phyloP scores from a whole-genome alignment of 768 basidiomycete species.

The Holtermanniella nyarrowii region DNA sequence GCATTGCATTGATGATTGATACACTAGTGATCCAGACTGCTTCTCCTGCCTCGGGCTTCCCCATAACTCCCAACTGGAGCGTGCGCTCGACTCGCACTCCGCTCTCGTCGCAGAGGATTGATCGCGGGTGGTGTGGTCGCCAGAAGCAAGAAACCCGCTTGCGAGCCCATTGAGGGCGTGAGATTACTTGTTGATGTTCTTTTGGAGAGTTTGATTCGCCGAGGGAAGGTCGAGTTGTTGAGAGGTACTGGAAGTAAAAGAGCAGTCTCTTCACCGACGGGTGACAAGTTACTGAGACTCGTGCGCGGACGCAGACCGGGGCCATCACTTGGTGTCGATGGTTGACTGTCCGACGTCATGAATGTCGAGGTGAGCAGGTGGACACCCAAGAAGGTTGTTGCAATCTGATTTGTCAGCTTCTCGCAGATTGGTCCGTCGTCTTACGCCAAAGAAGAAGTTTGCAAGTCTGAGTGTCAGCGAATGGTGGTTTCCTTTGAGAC shows the following conservation, averaged over 20 bases:
- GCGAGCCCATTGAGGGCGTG: constrained; percentile 17
- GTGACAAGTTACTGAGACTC: background rate
- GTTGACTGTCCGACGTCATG: constrained; percentile 1
- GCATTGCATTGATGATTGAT: background rate
- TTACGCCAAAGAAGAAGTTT: constrained; percentile 35
- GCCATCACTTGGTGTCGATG: background rate
- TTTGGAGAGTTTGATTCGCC: background rate
- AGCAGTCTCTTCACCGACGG: background rate
- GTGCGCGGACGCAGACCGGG: background rate
- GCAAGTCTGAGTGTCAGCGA: constrained; percentile 12
- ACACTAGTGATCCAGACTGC: background rate
- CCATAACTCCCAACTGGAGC: background rate
- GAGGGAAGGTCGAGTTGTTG: constrained; percentile 1
- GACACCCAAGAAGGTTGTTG: constrained; percentile 80
- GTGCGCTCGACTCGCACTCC: constrained; percentile 16
- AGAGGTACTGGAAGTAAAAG: background rate
- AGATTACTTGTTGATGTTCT: constrained; percentile 21
- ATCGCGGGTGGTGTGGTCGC: constrained; percentile 22
- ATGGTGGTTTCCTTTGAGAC: constrained; percentile 36
- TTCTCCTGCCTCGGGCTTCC: background rate
- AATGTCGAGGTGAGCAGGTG: constrained; percentile 59
- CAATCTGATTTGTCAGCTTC: constrained; percentile 29
- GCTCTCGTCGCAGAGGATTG: background rate
- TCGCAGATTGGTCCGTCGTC: constrained; percentile 1
- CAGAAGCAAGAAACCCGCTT: constrained; percentile 30